These are phyloP conservation scores for Phoma sp. DNA, from an alignment of 2,329 filamentous ascomycete genomes.

Conservation along the genomic window DNA sequence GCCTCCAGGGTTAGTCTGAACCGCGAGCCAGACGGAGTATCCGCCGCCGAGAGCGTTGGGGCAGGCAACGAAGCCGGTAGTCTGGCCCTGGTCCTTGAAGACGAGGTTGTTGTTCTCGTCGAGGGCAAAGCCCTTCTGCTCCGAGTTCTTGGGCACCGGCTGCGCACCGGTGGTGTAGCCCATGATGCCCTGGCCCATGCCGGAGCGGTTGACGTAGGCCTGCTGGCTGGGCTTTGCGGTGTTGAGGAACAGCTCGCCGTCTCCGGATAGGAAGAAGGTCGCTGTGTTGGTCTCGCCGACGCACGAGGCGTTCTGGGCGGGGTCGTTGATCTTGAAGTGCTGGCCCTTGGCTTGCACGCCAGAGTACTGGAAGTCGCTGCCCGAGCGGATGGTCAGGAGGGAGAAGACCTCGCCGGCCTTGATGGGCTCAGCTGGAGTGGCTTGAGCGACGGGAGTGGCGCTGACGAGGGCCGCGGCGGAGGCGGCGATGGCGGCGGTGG, in stretches of 20 bases:
- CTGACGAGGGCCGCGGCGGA: conserved; percentile 30
- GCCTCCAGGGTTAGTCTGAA: conserved; percentile 27
- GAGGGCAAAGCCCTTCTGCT: conserved; percentile 58
- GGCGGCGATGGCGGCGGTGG: conserved; percentile 27
- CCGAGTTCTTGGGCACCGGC: conserved; percentile 48
- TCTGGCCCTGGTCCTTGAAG: conserved; percentile 46
- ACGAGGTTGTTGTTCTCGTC: conserved; percentile 53
- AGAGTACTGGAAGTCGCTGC: conserved; percentile 56
- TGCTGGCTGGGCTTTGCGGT: conserved; percentile 54
- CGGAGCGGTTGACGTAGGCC: conserved; percentile 62
- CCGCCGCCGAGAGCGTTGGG: conserved; percentile 53
- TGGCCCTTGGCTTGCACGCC: conserved; percentile 54
- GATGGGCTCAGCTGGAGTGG: conserved; percentile 27
- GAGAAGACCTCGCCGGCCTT: conserved; percentile 51
- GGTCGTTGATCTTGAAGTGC: conserved; percentile 52
- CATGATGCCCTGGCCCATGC: conserved; percentile 63
- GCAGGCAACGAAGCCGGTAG: conserved; percentile 59
- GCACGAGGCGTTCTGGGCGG: conserved; percentile 58
- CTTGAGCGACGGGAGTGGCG: conserved; percentile 32
- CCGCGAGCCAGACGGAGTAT: conserved; percentile 38
- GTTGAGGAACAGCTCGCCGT: conserved; percentile 55
- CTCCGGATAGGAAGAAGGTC: conserved; percentile 58
- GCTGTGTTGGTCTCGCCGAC: conserved; percentile 49
- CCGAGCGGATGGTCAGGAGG: conserved; percentile 59
- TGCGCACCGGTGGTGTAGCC: conserved; percentile 59